phyloP scores from a whole-genome alignment of 495 filamentous ascomycete genomes.

The Daldinia vernicosa region DNA sequence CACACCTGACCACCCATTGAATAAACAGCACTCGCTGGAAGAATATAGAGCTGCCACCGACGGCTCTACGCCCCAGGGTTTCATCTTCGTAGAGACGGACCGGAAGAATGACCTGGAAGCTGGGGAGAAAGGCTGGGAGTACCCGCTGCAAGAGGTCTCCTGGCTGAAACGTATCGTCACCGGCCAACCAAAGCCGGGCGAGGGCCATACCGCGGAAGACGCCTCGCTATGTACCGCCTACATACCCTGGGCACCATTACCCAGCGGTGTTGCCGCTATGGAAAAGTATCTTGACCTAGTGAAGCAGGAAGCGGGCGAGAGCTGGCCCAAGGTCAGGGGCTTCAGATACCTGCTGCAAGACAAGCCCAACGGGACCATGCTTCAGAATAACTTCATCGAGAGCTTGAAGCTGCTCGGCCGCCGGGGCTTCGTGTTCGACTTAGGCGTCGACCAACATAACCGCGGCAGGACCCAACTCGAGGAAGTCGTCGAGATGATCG shows the following conservation, averaged over 20 bases:
- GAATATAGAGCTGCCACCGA: constrained; percentile 61
- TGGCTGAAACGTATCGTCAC: constrained; percentile 71
- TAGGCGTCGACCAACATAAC: constrained; percentile 78
- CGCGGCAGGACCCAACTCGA: constrained; percentile 76
- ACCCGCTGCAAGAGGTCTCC: constrained; percentile 74
- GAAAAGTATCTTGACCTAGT: constrained; percentile 62
- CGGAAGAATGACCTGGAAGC: constrained; percentile 66
- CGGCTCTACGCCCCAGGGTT: constrained; percentile 60
- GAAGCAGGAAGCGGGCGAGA: constrained; percentile 58
- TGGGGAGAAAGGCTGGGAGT: constrained; percentile 55
- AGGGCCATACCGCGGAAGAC: constrained; percentile 66
- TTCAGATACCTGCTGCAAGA: constrained; percentile 85
- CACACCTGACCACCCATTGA: constrained; percentile 64
- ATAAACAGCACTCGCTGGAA: constrained; percentile 67
- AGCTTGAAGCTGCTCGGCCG: constrained; percentile 73
- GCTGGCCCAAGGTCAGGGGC: constrained; percentile 64
- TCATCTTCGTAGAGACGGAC: constrained; percentile 85
- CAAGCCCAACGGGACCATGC: constrained; percentile 70
- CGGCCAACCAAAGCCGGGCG: constrained; percentile 63
- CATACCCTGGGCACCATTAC: constrained; percentile 84
- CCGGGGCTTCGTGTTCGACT: constrained; percentile 74
- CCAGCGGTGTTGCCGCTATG: constrained; percentile 62
- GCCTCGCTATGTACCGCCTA: constrained; percentile 67
- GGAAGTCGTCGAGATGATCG: constrained; percentile 76
- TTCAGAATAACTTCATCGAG: constrained; percentile 68